Evolutionary conservation across 768 basidiomycete genomes (phyloP).

Genomic region (Boletus reticuloceps): DNA sequence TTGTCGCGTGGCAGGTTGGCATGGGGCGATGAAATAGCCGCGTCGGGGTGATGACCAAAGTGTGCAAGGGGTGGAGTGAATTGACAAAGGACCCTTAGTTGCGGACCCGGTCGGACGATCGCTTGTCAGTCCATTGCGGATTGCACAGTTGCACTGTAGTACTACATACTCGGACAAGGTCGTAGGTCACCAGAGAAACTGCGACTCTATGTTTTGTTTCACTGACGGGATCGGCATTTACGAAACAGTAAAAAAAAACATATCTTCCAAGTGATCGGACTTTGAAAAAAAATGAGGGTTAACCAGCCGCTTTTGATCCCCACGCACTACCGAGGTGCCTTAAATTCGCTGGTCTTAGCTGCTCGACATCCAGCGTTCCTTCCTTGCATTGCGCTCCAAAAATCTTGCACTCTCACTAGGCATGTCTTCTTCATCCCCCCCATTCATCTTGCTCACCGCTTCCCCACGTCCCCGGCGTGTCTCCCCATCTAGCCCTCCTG

Average conservation of each 20-base stretch:
- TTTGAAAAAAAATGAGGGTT: slow-evolving; percentile 36
- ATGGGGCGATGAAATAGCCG: slow-evolving; percentile 9
- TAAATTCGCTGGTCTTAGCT: slow-evolving; percentile 37
- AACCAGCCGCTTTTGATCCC: slow-evolving; percentile 36
- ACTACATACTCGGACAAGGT: too few species aligned
- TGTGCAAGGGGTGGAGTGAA: slow-evolving; percentile 18
- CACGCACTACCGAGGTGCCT: slow-evolving; percentile 41
- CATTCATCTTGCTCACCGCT: slow-evolving; percentile 13
- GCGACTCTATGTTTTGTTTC: not conserved
- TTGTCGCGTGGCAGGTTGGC: slow-evolving; percentile 11
- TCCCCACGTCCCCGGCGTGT: slow-evolving; percentile 22
- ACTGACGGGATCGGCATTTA: slow-evolving; percentile 23
- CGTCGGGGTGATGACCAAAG: slow-evolving; percentile 19
- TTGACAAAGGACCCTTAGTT: slow-evolving; percentile 20
- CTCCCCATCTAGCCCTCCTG: slow-evolving; percentile 39
- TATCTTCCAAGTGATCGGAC: slow-evolving; percentile 23
- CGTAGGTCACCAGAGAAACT: too few species aligned
- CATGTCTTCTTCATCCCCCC: slow-evolving; percentile 32
- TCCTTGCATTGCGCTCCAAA: slow-evolving; percentile 31
- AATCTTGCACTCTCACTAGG: slow-evolving; percentile 40
- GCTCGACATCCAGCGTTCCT: slow-evolving; percentile 31
- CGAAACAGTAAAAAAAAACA: slow-evolving; percentile 17
- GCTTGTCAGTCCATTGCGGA: not conserved
- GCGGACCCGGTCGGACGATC: slow-evolving; percentile 15
- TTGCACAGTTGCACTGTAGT: not conserved